Evolutionary conservation across 202 grass and related monocot species (phyloP).

Genomic region (Brachypodium distachyon): DNA sequence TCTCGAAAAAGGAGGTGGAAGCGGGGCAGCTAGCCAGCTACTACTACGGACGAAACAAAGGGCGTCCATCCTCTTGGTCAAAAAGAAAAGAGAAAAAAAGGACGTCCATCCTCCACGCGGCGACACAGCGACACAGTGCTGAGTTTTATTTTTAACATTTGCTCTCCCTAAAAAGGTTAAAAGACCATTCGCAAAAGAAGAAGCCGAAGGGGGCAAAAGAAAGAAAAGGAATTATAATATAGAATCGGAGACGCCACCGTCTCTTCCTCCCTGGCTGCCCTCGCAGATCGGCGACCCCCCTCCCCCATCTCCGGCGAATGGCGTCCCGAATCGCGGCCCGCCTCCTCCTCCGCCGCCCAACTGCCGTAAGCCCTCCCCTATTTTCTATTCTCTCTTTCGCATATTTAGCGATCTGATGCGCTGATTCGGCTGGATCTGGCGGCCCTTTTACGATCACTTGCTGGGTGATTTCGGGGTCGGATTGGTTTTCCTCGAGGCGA

Average conservation of each 20-base stretch:
- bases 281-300: not conserved
- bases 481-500: not conserved
- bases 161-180: not conserved
- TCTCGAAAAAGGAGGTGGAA: not conserved
- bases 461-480: not conserved
- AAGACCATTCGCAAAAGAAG: not conserved
- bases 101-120: not conserved
- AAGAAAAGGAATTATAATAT: not conserved
- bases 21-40: not conserved
- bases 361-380: not conserved
- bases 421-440: not conserved
- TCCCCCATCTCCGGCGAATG: constrained; percentile 30
- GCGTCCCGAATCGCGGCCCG: constrained; percentile 45
- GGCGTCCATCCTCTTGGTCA: not conserved
- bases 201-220: not conserved
- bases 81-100: not conserved
- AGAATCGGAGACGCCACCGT: not conserved
- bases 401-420: not conserved
- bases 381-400: too few species aligned
- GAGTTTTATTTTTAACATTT: too few species aligned
- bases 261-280: not conserved
- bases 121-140: too few species aligned
- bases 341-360: constrained; percentile 34
- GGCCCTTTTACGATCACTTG: not conserved
- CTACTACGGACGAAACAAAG: too few species aligned